phyloP scores from a whole-genome alignment of 805 yeast species.

The Schizosaccharomyces osmophilus region DNA sequence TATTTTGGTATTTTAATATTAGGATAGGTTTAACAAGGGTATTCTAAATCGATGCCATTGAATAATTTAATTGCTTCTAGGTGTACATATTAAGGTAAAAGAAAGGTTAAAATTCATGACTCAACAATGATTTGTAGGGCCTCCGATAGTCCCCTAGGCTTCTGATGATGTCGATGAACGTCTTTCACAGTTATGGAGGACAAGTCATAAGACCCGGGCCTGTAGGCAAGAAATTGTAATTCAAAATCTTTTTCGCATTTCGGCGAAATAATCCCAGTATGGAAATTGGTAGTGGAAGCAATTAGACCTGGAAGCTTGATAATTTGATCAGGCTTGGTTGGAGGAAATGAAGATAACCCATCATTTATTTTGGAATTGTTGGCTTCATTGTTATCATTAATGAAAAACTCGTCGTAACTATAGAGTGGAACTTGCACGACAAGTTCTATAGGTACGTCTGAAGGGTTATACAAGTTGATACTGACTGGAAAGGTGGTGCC shows the following conservation, averaged over 20 bases:
- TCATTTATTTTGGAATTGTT: neutral
- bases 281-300: neutral
- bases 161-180: neutral
- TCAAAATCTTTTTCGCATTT: neutral
- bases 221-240: neutral
- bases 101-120: neutral
- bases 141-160: neutral
- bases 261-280: neutral
- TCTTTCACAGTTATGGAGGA: neutral
- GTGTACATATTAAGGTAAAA: neutral
- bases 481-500: neutral
- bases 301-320: neutral
- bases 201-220: neutral
- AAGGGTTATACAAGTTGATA: neutral
- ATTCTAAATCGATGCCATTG: neutral
- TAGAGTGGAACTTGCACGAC: neutral
- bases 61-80: neutral
- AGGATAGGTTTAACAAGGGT: neutral
- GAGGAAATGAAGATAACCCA: neutral
- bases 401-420: neutral
- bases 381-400: neutral
- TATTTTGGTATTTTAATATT: neutral
- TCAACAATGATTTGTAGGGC: neutral
- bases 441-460: neutral
- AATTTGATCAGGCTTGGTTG: neutral